Base-by-base conservation (phyloP, 306 rosid species). In the Dalbergia cochinchinensis region DNA sequence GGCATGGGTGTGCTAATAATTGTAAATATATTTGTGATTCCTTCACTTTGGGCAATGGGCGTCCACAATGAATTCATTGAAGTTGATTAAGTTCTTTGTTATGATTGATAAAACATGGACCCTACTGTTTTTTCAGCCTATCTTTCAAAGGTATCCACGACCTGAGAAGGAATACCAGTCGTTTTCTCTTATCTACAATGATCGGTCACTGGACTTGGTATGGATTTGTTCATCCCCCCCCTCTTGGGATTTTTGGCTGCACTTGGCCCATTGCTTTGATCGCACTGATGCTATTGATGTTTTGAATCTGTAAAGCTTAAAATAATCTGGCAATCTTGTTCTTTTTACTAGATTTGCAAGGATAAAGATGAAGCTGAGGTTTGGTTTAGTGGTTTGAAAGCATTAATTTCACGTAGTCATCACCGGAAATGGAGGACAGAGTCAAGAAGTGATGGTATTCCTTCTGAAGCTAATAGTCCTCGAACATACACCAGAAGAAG, bases 281-380 rank as follows among this genome's bases (percentile, higher is more conserved):
- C 54, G 45, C 16, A 59, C 47, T 67, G 57, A 64, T 83, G 31
- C 51, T 48, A 65, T 68, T 76, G 78, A 68, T 77, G 15, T 39
- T 59, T 31, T 65, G 69, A 78, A 65, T 66, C 20, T 78, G 26
- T 66, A 20, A 82, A 53, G 71, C 44, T 70, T 70, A 70, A 83
- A 64, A 58, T 80, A 83, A 71, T 73, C 64, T 80, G 11, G 79
- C 80, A 71, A 57, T 80, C 48, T 84, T 86, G 33, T 84, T 65
- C 57, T 75, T 74, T 44, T 82, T 72, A 81, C 91, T 85, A 96
- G 99, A 96, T 96, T 80, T 96, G 99, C 91, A 96, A 96, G 85
- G 99, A 96, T 88, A 96, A 96, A 89, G 99, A 96, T 87, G 99
- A 96, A 86, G 97, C 99, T 71, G 99, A 96, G 85, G 97, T 89